These are phyloP conservation scores for Dissophora ornata DNA, from an alignment of 192 early-diverging fungal genomes.

Conservation along the genomic window DNA sequence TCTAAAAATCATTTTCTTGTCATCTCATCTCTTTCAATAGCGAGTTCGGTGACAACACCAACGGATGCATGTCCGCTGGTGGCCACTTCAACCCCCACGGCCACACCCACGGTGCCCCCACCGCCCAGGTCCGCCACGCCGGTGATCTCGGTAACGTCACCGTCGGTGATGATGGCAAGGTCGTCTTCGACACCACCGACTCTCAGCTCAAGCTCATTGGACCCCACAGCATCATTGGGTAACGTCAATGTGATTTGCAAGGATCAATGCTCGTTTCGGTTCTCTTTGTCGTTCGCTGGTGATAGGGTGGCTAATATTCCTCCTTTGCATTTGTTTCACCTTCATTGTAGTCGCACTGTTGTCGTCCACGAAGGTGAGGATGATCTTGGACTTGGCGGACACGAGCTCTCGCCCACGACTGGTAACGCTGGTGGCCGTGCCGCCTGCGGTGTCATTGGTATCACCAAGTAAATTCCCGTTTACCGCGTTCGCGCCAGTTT, in stretches of 20 bases:
- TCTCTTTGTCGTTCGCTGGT: neutral
- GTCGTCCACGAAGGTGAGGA: slow-evolving; percentile 88
- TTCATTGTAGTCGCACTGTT: slow-evolving; percentile 74
- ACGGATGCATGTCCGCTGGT: slow-evolving; percentile 89
- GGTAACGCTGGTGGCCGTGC: slow-evolving; percentile 90
- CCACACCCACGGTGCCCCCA: slow-evolving; percentile 83
- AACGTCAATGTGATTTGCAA: too few relatives aligned
- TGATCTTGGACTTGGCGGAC: slow-evolving; percentile 83
- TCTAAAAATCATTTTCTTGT: too few relatives aligned
- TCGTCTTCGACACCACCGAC: slow-evolving; percentile 66
- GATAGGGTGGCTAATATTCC: neutral
- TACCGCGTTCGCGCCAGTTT: neutral
- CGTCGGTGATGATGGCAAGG: slow-evolving; percentile 67
- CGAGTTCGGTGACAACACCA: slow-evolving; percentile 85
- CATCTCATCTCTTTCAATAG: slow-evolving; percentile 28
- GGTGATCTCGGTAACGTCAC: slow-evolving; percentile 93
- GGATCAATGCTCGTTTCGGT: neutral
- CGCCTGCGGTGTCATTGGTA: slow-evolving; percentile 93
- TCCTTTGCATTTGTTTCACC: slow-evolving; percentile 12
- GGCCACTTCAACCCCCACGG: slow-evolving; percentile 87
- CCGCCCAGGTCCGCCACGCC: slow-evolving; percentile 75
- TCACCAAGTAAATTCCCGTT: slow-evolving; percentile 60
- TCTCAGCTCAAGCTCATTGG: slow-evolving; percentile 79
- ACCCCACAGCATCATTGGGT: slow-evolving; percentile 80
- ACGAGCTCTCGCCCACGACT: slow-evolving; percentile 79